Base-by-base conservation (phyloP, 2,329 filamentous ascomycete species). In the Pseudogymnoascus sp. region DNA sequence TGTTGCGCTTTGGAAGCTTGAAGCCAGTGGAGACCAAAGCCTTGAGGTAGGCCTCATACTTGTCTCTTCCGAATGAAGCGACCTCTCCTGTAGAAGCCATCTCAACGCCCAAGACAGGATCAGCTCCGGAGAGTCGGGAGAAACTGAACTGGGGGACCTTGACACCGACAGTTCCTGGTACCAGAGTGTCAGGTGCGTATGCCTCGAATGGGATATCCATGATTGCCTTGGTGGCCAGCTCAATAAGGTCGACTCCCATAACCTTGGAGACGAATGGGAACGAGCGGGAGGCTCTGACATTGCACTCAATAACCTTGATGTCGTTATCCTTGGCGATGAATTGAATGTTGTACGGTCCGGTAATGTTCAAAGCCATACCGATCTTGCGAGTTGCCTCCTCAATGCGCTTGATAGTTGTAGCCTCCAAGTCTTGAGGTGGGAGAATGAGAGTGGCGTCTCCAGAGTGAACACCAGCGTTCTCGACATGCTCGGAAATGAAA, bases 271-370 rank as follows among this genome's bases (percentile, higher is more conserved):
- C 93, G 73, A 99, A 99, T 66, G 95, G 95, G 83, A 97, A 97
- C 0, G 93, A 97, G 68, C 95, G 86, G 53, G 95, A 97, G 15
- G 95, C 95, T 67, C 95, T 88, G 65, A 97, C 95, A 72, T 99
- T 99, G 78, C 95, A 97, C 79, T 99, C 95, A 68, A 99, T 99
- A 68, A 99, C 95, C 82, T 97, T 97, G 82, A 99, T 97, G 69
- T 97, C 93, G 75, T 97, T 97, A 76, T 97, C 93, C 80, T 97
- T 97, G 71, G 95, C 95, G 72, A 99, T 99, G 80, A 99, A 97
- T 75, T 99, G 95, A 67, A 99, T 99, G 78, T 99, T 99, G 84
- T 89, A 97, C 21, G 95, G 95, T 60, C 95, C 95, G 42, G 95
- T 97, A 63, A 99, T 89, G 74, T 97, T 97, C 64, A 97, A 83